Base-by-base conservation (phyloP, 257 asterid species). In the Perilla frutescens region DNA sequence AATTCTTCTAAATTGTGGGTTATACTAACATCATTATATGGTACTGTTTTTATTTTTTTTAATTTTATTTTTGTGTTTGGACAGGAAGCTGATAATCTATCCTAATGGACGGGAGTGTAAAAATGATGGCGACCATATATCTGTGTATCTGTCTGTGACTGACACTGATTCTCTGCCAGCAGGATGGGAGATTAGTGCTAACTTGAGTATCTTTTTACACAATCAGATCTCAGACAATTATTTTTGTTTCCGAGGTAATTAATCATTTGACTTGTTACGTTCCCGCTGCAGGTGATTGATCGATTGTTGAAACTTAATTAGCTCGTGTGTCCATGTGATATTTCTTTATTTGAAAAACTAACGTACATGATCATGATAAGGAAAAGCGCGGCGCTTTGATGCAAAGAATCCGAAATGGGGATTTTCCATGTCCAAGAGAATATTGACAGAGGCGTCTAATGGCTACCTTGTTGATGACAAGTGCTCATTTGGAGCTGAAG, bases 191-290 rank as follows among this genome's bases (percentile, higher is more conserved):
- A 47, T 77, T 34, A 41, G 70, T 31, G 77, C 68, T 47, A 32
- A 37, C 15, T 70, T 66, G 53, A 58, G 9, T 58, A 49, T 81
- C 58, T 70, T 81, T 66, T 1, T 81, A 45, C 57, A 5, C 36
- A 70, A 77, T 77, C 73, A 78, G 5, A 48, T 39, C 2, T 6
- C 3, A 1, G 61, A 77, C 62, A 69, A 65, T 7, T 81, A 73
- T 31, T 36, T 59, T 15, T 70, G 72, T 9, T 62, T 43, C 45
- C 61, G 51, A 51, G 71, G 72, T 74, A 55, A 58, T 20, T 2
- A 1, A 10, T 43, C 1, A 34, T 1, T 34, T 4, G 1, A 34
- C 37, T 34, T 34, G 37, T n/a, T n/a, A n/a, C n/a, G n/a, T n/a
- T n/a, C n/a, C n/a, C n/a, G n/a, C n/a, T n/a, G n/a, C n/a, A n/a